Percentiles rank a stretch among this genome's conserved stretches.
Conservation (phyloP, 192 early-diverging fungal species). For the Radiomyces spectabilis region DNA sequence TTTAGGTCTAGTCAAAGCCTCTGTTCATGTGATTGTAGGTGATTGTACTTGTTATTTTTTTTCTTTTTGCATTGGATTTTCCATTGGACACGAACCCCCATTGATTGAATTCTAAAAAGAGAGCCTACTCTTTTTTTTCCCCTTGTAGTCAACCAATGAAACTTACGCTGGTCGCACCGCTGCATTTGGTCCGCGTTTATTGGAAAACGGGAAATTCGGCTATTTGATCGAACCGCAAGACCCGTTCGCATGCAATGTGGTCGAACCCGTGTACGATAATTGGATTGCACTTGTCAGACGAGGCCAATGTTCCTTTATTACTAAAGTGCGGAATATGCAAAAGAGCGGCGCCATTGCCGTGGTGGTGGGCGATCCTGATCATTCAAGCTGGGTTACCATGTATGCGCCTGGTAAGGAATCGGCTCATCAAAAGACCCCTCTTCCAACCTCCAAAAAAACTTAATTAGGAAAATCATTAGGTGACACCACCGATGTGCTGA, state of each 20-base stretch:
- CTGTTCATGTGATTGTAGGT: slow-evolving; percentile 14
- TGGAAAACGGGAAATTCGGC: slow-evolving; percentile 63
- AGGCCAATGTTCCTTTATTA: slow-evolving; percentile 81
- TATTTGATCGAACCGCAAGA: slow-evolving; percentile 49
- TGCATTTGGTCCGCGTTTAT: slow-evolving; percentile 77
- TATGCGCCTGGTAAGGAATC: slow-evolving; percentile 48
- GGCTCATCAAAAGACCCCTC: neutral
- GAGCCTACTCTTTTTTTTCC: neutral
- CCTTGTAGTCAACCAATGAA: slow-evolving; percentile 46
- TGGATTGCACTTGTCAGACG: slow-evolving; percentile 85
- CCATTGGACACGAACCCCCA: neutral
- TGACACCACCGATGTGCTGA: slow-evolving; percentile 76
- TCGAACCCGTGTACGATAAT: slow-evolving; percentile 23
- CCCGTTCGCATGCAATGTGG: slow-evolving; percentile 48
- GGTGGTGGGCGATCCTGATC: slow-evolving; percentile 79
- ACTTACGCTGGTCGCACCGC: slow-evolving; percentile 62
- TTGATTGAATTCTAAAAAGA: neutral
- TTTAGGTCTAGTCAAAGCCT: neutral
- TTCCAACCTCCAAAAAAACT: neutral
- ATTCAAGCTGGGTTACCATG: slow-evolving; percentile 79
- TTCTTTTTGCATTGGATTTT: neutral
- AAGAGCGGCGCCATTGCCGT: slow-evolving; percentile 74
- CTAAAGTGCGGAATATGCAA: slow-evolving; percentile 92
- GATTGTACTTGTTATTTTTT: neutral
- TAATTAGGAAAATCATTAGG: slow-evolving; percentile 25